Conservation (phyloP, 2,329 filamentous ascomycete species). For the Knufia petricola region DNA sequence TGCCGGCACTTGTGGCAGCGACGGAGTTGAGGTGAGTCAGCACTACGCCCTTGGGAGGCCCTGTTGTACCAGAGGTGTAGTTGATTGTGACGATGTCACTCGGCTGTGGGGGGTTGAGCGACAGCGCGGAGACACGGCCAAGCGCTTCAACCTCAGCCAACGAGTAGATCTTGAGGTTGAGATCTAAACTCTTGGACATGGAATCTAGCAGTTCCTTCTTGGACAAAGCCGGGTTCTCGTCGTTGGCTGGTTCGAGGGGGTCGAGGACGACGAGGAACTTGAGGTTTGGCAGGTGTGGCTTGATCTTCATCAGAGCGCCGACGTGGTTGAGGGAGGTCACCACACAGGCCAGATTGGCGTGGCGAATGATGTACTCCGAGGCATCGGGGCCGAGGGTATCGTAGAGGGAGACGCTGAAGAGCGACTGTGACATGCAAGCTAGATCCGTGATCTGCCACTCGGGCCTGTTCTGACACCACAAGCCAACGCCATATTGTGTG, state of each 20-base stretch:
- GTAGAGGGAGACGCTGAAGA: conserved; percentile 89
- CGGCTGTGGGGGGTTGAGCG: conserved; percentile 60
- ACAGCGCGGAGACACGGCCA: conserved; percentile 59
- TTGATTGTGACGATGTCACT: conserved; percentile 71
- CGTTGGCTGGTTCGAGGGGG: conserved; percentile 59
- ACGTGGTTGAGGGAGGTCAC: conserved; percentile 73
- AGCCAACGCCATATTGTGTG: conserved; percentile 61
- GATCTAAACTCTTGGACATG: conserved; percentile 52
- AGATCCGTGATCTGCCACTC: conserved; percentile 89
- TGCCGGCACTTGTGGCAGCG: conserved; percentile 50
- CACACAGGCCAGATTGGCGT: conserved; percentile 65
- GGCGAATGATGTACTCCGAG: conserved; percentile 92
- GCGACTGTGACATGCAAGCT: conserved; percentile 72
- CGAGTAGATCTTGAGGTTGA: conserved; percentile 69
- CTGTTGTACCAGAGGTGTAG: conserved; percentile 57
- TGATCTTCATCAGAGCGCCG: conserved; percentile 68
- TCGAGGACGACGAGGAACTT: conserved; percentile 87
- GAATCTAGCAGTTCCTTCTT: conserved; percentile 70
- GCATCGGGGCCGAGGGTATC: conserved; percentile 87
- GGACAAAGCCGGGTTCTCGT: conserved; percentile 62
- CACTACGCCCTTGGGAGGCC: conserved; percentile 54
- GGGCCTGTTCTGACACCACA: conserved; percentile 80
- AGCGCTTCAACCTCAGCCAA: conserved; percentile 73
- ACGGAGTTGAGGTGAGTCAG: conserved; percentile 75
- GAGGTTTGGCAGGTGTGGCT: conserved; percentile 63